Evolutionary conservation across 78 protist genomes (phyloP), one percentile per base, ranked within the genome.

Genomic region (Dictyostelium citrinum): DNA sequence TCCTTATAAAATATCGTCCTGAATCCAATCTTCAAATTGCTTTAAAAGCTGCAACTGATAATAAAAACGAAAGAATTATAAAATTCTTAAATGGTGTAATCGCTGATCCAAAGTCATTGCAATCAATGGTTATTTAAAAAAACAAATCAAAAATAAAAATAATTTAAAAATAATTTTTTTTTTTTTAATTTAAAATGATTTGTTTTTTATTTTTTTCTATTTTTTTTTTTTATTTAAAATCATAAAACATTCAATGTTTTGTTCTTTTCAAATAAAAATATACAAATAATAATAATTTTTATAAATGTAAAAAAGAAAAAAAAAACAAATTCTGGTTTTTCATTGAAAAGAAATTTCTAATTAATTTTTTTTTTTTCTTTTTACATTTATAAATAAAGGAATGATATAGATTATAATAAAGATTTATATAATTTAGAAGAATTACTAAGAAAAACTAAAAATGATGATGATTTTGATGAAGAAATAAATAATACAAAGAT

Each of bases 341-440:
- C 3, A n/a, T n/a, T n/a, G 2, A 60, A 60, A 60, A n/a, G 7
- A n/a, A n/a, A 20, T 24, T n/a, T n/a, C 24, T 6, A 1, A 60
- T 24, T 60, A 60, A 24, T 60, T 60, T 60, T 60, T 24, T 24
- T 60, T 8, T 17, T 17, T 58, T 58, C 7, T 22, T n/a, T n/a
- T n/a, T n/a, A n/a, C 7, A 5, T 39, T 39, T 39, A 39, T 39
- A 12, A 70, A 11, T 10, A 67, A 70, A 70, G 37, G 77, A 70
- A 70, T 70, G 45, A 70, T 33, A 70, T 70, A 70, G 77, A 70
- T 33, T 70, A 70, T 33, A 70, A 70, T 70, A 33, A 70, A 70
- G 77, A 31, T 5, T 70, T 70, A 70, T 70, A 27, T 70, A 33
- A 29, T 29, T 70, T 70, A 33, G 77, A 70, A 70, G 77, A 70